A percentile compares a stretch with the other conserved stretches of the same genome.
These are phyloP conservation scores for Argentina anserina DNA, from an alignment of 306 rosid genomes.

Conservation along the genomic window DNA sequence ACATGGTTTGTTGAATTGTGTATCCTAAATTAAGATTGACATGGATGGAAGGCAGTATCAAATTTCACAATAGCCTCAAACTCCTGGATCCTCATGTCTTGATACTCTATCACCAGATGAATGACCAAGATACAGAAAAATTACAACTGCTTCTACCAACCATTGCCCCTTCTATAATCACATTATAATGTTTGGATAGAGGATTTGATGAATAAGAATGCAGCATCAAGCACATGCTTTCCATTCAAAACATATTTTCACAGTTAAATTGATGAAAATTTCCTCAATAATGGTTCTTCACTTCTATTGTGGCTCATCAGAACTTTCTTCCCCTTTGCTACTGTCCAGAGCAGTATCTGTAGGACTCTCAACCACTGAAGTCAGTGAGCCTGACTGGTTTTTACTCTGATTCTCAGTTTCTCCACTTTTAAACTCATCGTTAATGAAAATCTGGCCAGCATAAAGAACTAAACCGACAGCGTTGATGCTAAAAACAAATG, in stretches of 20 bases:
- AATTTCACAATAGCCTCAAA: neutral
- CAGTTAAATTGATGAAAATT: constrained; percentile 1
- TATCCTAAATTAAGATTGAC: neutral
- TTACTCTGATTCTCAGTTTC: constrained; percentile 40
- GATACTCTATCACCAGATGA: neutral
- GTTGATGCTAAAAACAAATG: constrained; percentile 81
- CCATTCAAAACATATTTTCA: constrained; percentile 10
- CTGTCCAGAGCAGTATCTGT: constrained; percentile 34
- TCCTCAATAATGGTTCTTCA: constrained; percentile 23
- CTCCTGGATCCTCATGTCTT: neutral
- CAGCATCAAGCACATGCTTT: neutral
- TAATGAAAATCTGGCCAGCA: constrained; percentile 73
- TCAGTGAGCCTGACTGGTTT: constrained; percentile 39
- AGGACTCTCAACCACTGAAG: constrained; percentile 38
- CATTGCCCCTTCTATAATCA: constrained; percentile 9
- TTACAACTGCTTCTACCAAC: neutral
- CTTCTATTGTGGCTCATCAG: constrained; percentile 40
- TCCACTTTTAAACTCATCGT: constrained; percentile 44
- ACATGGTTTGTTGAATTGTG: neutral
- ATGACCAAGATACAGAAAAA: neutral
- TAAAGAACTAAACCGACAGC: constrained; percentile 77
- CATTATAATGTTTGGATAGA: neutral
- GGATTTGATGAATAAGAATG: neutral
- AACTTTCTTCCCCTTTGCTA: constrained; percentile 47
- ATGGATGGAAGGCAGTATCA: neutral